Base-by-base conservation (phyloP, 1,139 yeast genomes). In the Saccharomyces hybrid region DNA sequence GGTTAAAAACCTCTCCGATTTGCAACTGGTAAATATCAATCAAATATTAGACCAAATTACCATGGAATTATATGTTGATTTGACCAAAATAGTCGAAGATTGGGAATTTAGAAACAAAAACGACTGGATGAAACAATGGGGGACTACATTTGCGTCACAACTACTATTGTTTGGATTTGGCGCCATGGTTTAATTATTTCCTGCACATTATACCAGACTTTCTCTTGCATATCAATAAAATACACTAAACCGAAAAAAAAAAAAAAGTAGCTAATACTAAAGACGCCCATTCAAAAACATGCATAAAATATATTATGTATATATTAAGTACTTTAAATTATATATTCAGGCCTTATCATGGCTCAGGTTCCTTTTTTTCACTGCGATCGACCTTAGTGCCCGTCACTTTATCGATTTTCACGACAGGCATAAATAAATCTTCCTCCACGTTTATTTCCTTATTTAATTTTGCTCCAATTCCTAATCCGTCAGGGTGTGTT, bases 71-170 rank as follows among this genome's bases (percentile, higher is more conserved):
- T 82, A 82, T 62, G 82, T 80, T 51, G 86, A 82, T 58, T 69
- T 82, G 53, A 68, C 78, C 58, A 78, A 76, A 60, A 73, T 80
- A 71, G 83, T 79, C 8, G 78, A 79, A 62, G 73, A 76, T 56
- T 71, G 73, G 67, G 75, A 73, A 55, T 66, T 67, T 51, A 72
- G 68, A 54, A 71, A 69, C 51, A 68, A 82, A 73, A 70, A 82
- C 72, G 71, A 74, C 59, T 80, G 79, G 71, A 72, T 80, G 31
- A 73, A 73, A 47, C 69, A 74, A 62, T 82, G 86, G 86, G 81
- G 85, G 0, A 82, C 81, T 57, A 77, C 84, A 2, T 67, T 82
- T 48, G 83, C 85, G 5, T 79, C 85, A 51, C 87, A 82, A 62
- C 66, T 82, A 51, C 67, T 82, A 48, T 71, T 82, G 47, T 73